Conservation (phyloP, 1,139 yeast genomes). For the Taiozyma onychis region DNA sequence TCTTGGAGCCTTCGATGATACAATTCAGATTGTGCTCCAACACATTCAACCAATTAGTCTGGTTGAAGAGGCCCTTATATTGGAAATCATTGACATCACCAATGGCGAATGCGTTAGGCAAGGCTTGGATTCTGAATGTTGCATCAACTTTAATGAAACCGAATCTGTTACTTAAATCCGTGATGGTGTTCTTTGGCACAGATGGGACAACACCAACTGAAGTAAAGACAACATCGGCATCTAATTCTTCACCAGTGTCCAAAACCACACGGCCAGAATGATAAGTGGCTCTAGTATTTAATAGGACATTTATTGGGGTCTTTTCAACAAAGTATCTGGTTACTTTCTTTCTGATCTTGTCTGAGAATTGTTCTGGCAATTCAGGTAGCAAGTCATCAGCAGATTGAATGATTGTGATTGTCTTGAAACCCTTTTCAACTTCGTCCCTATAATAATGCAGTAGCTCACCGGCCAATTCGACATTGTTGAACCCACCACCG, state of each 20-base stretch:
- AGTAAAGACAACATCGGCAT: constrained; percentile 17
- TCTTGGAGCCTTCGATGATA: neutral
- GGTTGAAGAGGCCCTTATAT: constrained; percentile 14
- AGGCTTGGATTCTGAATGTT: constrained; percentile 18
- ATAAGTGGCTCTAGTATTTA: constrained; percentile 10
- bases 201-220: constrained; percentile 22
- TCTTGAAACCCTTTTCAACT: constrained; percentile 11
- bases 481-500: constrained; percentile 24
- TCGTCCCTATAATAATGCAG: constrained; percentile 8
- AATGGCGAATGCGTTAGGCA: constrained; percentile 22
- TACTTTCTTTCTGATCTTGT: constrained; percentile 3
- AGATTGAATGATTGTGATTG: constrained; percentile 19
- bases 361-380: constrained; percentile 1
- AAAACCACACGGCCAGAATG: neutral
- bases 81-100: constrained; percentile 24
- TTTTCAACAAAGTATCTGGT: constrained; percentile 7
- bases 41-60: constrained; percentile 10
- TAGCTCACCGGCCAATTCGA: constrained; percentile 23
- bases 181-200: constrained; percentile 20
- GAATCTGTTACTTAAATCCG: constrained; percentile 10
- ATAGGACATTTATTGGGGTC: constrained; percentile 8
- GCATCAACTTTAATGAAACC: constrained; percentile 22
- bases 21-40: constrained; percentile 9
- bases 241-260: constrained; percentile 2
- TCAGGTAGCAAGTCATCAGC: constrained; percentile 8